phyloP scores from a whole-genome alignment of 768 basidiomycete species.

The Multifurca ochricompacta region DNA sequence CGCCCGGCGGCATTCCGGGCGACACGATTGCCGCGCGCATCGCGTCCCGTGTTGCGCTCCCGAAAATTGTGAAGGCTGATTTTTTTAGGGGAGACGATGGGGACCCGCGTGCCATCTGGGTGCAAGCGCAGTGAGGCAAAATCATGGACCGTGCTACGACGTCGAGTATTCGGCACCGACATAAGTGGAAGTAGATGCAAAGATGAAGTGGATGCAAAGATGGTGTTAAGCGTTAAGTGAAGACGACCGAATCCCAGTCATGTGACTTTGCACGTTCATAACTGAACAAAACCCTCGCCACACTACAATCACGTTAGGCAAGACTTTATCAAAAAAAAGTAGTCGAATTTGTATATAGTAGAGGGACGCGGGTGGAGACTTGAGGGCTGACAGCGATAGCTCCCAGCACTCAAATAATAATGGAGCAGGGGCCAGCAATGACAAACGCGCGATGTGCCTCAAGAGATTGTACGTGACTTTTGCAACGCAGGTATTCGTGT shows the following conservation, averaged over 20 bases:
- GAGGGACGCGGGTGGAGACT: no score
- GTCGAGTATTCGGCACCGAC: background rate
- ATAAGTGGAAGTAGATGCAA: background rate
- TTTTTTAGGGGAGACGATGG: constrained; percentile 27
- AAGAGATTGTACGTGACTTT: background rate
- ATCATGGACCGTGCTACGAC: constrained; percentile 56
- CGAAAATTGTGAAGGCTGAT: constrained; percentile 30
- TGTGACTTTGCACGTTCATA: no score
- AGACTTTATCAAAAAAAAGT: no score
- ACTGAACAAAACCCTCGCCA: background rate
- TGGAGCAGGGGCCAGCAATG: background rate
- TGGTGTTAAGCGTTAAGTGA: no score
- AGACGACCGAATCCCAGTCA: no score
- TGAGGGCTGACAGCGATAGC: no score
- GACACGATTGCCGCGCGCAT: constrained; percentile 55
- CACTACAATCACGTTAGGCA: background rate
- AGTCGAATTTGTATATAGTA: no score
- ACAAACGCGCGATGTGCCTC: background rate
- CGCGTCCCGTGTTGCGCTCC: constrained; percentile 33
- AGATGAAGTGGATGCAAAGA: background rate
- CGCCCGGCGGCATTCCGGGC: constrained; percentile 58
- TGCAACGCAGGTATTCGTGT: constrained; percentile 35
- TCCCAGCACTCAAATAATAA: background rate
- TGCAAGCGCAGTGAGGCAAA: constrained; percentile 56
- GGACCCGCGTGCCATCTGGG: constrained; percentile 54